Evolutionary conservation across 441 rosid genomes (phyloP), one percentile per base, ranked within the genome.

Genomic region (Croton setiger): DNA sequence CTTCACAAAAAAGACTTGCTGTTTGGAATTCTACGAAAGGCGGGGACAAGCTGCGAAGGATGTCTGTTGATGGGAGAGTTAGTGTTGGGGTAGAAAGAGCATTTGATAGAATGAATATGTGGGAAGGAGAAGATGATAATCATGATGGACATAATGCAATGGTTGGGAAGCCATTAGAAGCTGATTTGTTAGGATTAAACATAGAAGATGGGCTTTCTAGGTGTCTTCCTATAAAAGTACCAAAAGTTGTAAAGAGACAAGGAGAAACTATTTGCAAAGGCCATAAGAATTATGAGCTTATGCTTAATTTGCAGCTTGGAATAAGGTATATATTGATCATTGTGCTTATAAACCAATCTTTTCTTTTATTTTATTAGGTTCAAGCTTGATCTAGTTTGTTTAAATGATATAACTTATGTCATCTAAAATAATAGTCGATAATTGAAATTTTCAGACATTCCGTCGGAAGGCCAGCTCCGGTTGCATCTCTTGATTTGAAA

Each of bases 241-340:
- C 78, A 9, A 75, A 74, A 57, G 79, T 76, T 66, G 73, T 75
- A 33, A 91, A 86, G 87, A 85, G 78, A 79, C 95, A 85, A 74
- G 98, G 97, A 54, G 89, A 83, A 60, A 89, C 96, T 3, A 91
- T 93, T 66, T 82, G 88, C 23, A 93, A 84, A 82, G 97, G 96
- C 18, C 98, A 93, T 64, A 92, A 88, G 83, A 93, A 93, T 70
- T 93, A 89, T 70, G 98, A 93, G 0, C 95, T 93, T 68, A 93
- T 93, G 98, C 97, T 93, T 64, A 91, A 93, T 81, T 84, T 93
- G 64, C 98, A 93, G 79, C 82, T 93, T 4, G 98, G 98, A 67
- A 89, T 93, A 76, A 91, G 98, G 98, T 91, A 83, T 39, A 1
- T 5, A 39, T 39, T 39, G 43, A 39, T 2, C 7, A 51, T n/a